These are phyloP conservation scores for Allium cepa DNA, from an alignment of 106 monocot genomes.

Conservation along the genomic window DNA sequence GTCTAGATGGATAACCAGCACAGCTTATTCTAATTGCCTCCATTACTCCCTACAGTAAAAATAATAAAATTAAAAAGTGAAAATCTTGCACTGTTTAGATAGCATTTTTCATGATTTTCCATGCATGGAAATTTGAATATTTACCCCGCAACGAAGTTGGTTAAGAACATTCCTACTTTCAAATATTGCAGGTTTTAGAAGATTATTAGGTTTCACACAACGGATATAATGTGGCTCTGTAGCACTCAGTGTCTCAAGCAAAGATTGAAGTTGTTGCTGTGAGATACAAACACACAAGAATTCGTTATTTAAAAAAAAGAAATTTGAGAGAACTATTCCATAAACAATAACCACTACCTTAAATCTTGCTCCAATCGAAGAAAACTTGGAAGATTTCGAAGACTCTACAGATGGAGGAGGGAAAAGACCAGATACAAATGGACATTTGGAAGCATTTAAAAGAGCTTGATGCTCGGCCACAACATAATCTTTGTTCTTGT, in stretches of 20 bases:
- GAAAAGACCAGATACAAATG: constrained; percentile 70
- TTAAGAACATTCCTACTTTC: constrained; percentile 56
- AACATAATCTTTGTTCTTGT: constrained; percentile 75
- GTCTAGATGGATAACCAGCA: constrained; percentile 63
- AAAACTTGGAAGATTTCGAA: constrained; percentile 76
- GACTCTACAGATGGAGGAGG: constrained; percentile 52
- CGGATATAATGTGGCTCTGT: constrained; percentile 37
- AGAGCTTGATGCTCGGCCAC: constrained; percentile 69
- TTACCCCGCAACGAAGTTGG: constrained; percentile 59
- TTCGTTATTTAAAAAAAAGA: neutral
- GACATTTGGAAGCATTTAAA: constrained; percentile 54
- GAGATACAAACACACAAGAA: constrained; percentile 1
- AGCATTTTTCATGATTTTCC: neutral
- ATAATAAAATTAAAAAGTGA: neutral
- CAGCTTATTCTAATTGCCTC: constrained; percentile 79
- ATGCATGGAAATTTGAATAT: constrained; percentile 5
- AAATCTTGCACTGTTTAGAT: neutral
- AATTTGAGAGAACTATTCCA: neutral
- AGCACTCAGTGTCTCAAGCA: constrained; percentile 40
- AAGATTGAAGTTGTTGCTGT: constrained; percentile 57
- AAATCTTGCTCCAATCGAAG: constrained; percentile 76
- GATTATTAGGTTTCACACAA: constrained; percentile 45
- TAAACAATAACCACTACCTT: constrained; percentile 30
- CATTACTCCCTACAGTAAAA: constrained; percentile 45
- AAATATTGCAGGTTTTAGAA: constrained; percentile 59